Evolutionary conservation across 306 rosid genomes (phyloP).

Genomic region (Cicer cuneatum): DNA sequence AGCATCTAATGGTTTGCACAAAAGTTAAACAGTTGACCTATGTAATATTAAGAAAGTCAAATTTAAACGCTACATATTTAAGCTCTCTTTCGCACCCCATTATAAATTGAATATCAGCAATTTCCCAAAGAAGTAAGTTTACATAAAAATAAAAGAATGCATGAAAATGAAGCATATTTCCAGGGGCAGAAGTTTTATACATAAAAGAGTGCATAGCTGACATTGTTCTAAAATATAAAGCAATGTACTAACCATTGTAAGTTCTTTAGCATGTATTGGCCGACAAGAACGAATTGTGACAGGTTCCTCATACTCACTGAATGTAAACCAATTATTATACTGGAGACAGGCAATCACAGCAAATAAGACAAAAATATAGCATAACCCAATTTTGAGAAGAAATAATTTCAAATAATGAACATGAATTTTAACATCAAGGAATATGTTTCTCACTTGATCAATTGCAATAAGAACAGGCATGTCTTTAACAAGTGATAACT

Average conservation of each 20-base stretch:
- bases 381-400: constrained; percentile 17
- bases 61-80: background rate
- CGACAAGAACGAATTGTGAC: constrained; percentile 80
- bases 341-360: constrained; percentile 52
- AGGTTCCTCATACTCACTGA: constrained; percentile 90
- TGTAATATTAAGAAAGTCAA: constrained; percentile 15
- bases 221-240: constrained; percentile 27
- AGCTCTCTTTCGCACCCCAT: background rate
- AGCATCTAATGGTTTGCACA: constrained; percentile 21
- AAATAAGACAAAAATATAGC: constrained; percentile 38
- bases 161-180: constrained; percentile 18
- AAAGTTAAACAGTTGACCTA: constrained; percentile 11
- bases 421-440: constrained; percentile 36
- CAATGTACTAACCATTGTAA: constrained; percentile 70
- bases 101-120: constrained; percentile 16
- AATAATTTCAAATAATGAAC: constrained; percentile 14
- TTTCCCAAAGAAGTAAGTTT: constrained; percentile 28
- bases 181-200: constrained; percentile 15
- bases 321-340: constrained; percentile 97
- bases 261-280: constrained; percentile 86
- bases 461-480: constrained; percentile 92
- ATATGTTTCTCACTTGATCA: constrained; percentile 77
- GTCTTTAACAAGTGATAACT: constrained; percentile 85
- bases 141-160: constrained; percentile 17
- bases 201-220: constrained; percentile 7